Base-by-base conservation (phyloP, 129 eudicot species). In the Chrysanthemum lavandulifolium region DNA sequence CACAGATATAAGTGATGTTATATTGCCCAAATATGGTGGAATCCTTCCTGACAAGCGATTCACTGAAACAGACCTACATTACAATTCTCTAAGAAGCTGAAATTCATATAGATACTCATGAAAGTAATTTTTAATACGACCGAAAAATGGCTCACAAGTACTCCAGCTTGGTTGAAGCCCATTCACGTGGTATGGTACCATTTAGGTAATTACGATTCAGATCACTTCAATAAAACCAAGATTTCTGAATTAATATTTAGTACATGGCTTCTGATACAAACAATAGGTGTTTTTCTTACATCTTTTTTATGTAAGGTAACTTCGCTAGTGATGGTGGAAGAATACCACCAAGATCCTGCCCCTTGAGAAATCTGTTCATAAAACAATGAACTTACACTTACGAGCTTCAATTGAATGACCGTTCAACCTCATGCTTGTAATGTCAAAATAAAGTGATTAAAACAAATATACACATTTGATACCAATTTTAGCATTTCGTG, bases 21-120 rank as follows among this genome's bases (percentile, higher is more conserved):
- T 87, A 53, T 85, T 79, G 64, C 94, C 91, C 84, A 90, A 69
- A 65, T 73, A 82, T 66, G 81, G 15, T 8, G 96, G 96, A 67
- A 90, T 79, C 14, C 49, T 84, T 47, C 96, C 96, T 15, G 94
- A 83, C 78, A 90, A 79, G 64, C 81, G 94, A 73, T 90, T 90
- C 48, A 69, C 82, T 14, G 7, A 19, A 58, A 87, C 67, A 68
- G 81, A 62, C 80, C 96, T 90, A 73, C 2, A 40, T 40, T 40
- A 2, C 47, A 40, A 40, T 40, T 40, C 47, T 40, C 0, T 40
- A 40, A 40, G 47, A 40, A 40, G 10, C 10, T 55, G 48, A 61
- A 16, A 68, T 40, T 40, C 10, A 40, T 40, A 40, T 7, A 6
- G 47, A 40, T 40, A 40, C 10, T 40, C 43, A 8, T 7, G 1